Base-by-base conservation (phyloP, 495 filamentous ascomycete genomes). In the Cryomyces minteri region DNA sequence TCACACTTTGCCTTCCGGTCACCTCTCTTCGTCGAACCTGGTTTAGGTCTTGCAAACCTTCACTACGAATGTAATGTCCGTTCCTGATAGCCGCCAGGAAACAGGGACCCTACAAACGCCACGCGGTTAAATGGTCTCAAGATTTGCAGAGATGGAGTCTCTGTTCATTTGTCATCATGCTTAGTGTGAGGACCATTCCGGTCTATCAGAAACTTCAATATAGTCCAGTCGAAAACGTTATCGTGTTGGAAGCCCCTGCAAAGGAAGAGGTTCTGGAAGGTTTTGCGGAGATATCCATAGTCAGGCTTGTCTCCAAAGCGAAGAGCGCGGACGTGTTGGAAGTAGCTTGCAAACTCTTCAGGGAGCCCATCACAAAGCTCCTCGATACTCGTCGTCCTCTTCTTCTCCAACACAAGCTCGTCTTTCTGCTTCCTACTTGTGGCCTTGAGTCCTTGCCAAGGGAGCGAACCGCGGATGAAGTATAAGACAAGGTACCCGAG, bases 401-500 rank as follows among this genome's bases (percentile, higher is more conserved):
- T 52, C 44, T 44, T 53, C 53, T 48, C 40, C 11, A 51, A 32
- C 28, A 55, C 45, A 14, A 48, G 5, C 32, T 49, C 29, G 7
- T 55, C 46, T 38, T 53, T 44, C 18, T 45, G 14, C 47, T 49
- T 40, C 10, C 41, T 14, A 7, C 32, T 43, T 28, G 36, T 25
- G 10, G 37, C 49, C 18, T 48, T 39, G 18, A 46, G 53, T 40
- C 46, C 51, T 45, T 62, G 48, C 64, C 62, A 69, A 28, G 61
- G 66, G 10, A 68, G 53, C n/a, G 50, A 51, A 43, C 64, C 59
- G 31, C 52, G 51, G 45, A 58, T 40, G 34, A 68, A 60, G 48
- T 64, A 63, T 14, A 63, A 32, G 12, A 65, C 45, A 10, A 65
- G 43, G 47, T 67, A 69, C 44, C 62, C 62, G 25, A 69, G 49